Conservation (phyloP, 2,329 filamentous ascomycete genomes). For the Xenoacremonium recifei region DNA sequence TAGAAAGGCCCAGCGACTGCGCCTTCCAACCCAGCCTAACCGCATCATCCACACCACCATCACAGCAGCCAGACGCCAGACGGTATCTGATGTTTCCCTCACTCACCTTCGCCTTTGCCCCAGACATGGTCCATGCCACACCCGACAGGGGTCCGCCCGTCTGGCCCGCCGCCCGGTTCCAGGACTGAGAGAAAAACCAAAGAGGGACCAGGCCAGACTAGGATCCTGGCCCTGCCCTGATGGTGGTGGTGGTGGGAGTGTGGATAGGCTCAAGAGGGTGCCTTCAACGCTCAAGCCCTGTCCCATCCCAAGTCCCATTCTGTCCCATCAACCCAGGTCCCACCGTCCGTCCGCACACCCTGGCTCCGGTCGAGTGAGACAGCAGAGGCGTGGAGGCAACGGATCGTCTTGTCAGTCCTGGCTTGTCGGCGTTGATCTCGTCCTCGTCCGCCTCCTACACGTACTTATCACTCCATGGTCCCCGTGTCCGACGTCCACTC, state of each 20-base stretch:
- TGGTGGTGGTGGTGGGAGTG: slow-evolving; percentile 1
- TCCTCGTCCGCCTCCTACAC: slow-evolving; percentile 38
- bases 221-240: neutral
- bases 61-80: slow-evolving; percentile 3
- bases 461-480: slow-evolving; percentile 49
- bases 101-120: slow-evolving; percentile 15
- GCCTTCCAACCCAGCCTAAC: slow-evolving; percentile 21
- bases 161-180: slow-evolving; percentile 21
- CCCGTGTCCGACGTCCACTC: slow-evolving; percentile 41
- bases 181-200: too few relatives aligned
- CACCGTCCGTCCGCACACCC: neutral
- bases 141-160: slow-evolving; percentile 25
- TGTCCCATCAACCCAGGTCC: neutral
- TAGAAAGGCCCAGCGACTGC: slow-evolving; percentile 34
- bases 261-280: slow-evolving; percentile 14
- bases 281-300: too few relatives aligned
- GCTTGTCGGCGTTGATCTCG: slow-evolving; percentile 33
- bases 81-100: slow-evolving; percentile 27
- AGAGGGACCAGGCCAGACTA: neutral
- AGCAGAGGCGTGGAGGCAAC: slow-evolving; percentile 41
- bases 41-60: neutral
- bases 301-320: too few relatives aligned
- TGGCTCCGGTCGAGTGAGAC: slow-evolving; percentile 49
- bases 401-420: slow-evolving; percentile 29
- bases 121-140: slow-evolving; percentile 20